phyloP scores from a whole-genome alignment of 2,329 filamentous ascomycete species.

The Aspergillus quadrilineatus region DNA sequence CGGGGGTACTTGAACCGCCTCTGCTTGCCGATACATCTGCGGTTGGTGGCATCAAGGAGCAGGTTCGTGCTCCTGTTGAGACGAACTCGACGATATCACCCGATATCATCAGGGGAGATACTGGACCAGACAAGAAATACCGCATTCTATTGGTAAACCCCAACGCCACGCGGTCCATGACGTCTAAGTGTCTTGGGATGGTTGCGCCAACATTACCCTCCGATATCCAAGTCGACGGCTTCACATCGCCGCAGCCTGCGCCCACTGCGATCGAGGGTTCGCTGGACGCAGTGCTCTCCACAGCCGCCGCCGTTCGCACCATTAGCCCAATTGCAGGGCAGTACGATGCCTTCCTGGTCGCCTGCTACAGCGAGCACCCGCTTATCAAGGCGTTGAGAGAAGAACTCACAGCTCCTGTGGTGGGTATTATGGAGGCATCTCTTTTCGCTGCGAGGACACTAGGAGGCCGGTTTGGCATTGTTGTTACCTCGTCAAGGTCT shows the following conservation, averaged over 20 bases:
- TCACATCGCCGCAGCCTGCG: conserved; percentile 51
- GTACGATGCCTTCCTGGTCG: conserved; percentile 51
- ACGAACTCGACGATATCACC: neutral
- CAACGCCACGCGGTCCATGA: conserved; percentile 51
- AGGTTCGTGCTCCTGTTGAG: neutral
- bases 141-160: conserved; percentile 52
- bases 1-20: conserved; percentile 41
- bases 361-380: conserved; percentile 51
- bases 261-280: conserved; percentile 54
- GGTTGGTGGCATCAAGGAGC: neutral
- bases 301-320: conserved; percentile 48
- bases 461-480: conserved; percentile 48
- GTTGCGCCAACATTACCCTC: conserved; percentile 46
- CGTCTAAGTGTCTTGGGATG: conserved; percentile 47
- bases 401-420: conserved; percentile 45
- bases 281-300: conserved; percentile 52
- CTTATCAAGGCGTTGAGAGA: conserved; percentile 50
- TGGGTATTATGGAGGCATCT: conserved; percentile 54
- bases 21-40: neutral
- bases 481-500: conserved; percentile 43
- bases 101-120: neutral
- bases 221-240: conserved; percentile 50
- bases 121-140: conserved; percentile 15
- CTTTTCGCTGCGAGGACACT: conserved; percentile 53
- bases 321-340: conserved; percentile 40